Evolutionary conservation across 208 protist genomes (phyloP).

Genomic region (Wallacemonas sp.): DNA sequence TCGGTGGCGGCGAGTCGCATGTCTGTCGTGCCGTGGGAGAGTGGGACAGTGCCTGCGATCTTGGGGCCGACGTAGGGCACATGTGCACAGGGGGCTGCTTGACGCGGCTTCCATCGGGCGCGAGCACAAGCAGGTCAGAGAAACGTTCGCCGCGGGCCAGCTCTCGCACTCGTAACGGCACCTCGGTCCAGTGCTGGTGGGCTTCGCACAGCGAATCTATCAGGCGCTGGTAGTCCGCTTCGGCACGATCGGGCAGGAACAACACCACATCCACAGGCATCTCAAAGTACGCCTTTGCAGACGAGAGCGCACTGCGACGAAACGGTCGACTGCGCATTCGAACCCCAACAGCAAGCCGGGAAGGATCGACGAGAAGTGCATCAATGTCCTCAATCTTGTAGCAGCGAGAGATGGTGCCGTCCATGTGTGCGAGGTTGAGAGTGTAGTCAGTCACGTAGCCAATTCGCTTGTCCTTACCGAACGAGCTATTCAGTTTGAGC

Average conservation of each 20-base stretch:
- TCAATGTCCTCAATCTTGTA: slow-evolving; percentile 39
- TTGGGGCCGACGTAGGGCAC: no score
- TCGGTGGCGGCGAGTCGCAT: no score
- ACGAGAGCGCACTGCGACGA: background rate
- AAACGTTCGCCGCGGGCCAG: slow-evolving; percentile 14
- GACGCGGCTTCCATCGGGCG: slow-evolving; percentile 33
- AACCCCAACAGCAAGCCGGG: slow-evolving; percentile 18
- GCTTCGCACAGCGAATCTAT: slow-evolving; percentile 11
- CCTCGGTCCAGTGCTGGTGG: slow-evolving; percentile 8
- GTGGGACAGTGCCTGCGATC: no score
- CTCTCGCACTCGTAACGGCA: slow-evolving; percentile 15
- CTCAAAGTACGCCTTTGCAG: slow-evolving; percentile 24
- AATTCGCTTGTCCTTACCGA: slow-evolving; percentile 17
- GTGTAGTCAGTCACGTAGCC: slow-evolving; percentile 42
- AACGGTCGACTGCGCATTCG: slow-evolving; percentile 35
- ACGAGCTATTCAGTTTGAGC: slow-evolving; percentile 13
- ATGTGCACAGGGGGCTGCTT: slow-evolving; percentile 10
- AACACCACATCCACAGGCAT: slow-evolving; percentile 48
- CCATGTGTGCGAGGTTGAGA: slow-evolving; percentile 20
- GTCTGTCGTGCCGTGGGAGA: no score
- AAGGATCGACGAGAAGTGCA: slow-evolving; percentile 18
- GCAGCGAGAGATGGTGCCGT: slow-evolving; percentile 23
- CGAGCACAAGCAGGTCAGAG: slow-evolving; percentile 19
- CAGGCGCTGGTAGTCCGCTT: background rate
- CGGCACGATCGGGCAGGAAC: background rate